Evolutionary conservation across 306 rosid genomes (phyloP), one percentile per base, ranked within the genome.

Genomic region (Mimosa bimucronata): DNA sequence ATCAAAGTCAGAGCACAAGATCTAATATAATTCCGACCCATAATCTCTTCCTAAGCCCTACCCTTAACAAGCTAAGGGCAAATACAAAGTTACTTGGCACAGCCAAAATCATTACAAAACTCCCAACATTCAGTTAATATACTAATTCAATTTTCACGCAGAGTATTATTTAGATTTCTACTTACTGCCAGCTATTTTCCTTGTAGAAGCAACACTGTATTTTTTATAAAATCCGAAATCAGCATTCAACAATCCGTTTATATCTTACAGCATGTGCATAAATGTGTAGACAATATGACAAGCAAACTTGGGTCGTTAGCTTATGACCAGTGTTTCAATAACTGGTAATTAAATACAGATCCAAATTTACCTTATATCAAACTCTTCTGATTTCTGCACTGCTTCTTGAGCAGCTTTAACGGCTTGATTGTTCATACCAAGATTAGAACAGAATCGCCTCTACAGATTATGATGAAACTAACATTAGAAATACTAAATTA

Each of bases 381-480:
- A 69, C 74, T 91, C 94, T 81, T 91, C 92, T 0, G 92, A 88
- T 68, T 85, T 87, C 77, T 86, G 84, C 80, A 91, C 90, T 34
- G 74, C 74, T 83, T 91, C 92, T 78, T 89, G 92, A 80, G 93
- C 96, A 83, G 93, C 96, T 86, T 89, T 91, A 45, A 91, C 91
- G 0, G 91, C 90, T 84, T 91, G 93, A 81, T 89, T 91, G 75
- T 50, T 89, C 96, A 91, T 91, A 37, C 96, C 93, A 83, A 91
- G 96, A 85, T 91, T 89, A 73, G 96, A 91, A 83, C 96, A 91
- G 74, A 91, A 91, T 48, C 96, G 92, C 87, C 96, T 87, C 96
- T 91, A 72, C 44, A 83, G 31, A 78, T 46, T 78, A 8, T 28
- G 57, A 50, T 23, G 48, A 74, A 73, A 74, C 26, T 1, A 64